phyloP scores from a whole-genome alignment of 345 rosid genomes.

The Populus alba region DNA sequence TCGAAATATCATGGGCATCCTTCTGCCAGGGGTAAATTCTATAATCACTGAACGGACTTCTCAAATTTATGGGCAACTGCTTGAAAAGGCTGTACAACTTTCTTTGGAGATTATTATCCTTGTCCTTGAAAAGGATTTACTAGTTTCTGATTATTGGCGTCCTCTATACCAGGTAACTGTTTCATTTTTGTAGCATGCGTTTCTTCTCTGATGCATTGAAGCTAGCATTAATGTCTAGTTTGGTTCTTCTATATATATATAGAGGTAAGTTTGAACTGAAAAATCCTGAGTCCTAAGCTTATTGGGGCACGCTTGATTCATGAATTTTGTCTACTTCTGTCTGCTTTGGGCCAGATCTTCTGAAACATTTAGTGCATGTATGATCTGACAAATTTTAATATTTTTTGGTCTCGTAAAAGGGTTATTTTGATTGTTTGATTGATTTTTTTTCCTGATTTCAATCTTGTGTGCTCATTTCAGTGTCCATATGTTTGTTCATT shows the following conservation, averaged over 20 bases:
- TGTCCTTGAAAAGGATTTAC: slow-evolving; percentile 71
- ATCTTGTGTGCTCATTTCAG: too few species aligned
- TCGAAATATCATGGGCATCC: slow-evolving; percentile 81
- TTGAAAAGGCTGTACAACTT: slow-evolving; percentile 89
- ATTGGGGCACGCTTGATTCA: too few species aligned
- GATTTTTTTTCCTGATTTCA: too few species aligned
- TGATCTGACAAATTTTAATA: not conserved
- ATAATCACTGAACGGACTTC: slow-evolving; percentile 65
- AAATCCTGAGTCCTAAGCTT: too few species aligned
- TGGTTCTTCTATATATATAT: too few species aligned
- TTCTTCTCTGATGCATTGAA: not conserved
- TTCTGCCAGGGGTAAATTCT: slow-evolving; percentile 78
- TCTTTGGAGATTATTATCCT: slow-evolving; percentile 79
- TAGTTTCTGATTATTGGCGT: slow-evolving; percentile 89
- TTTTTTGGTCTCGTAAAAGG: not conserved
- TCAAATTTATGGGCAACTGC: slow-evolving; percentile 69
- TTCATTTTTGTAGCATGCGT: not conserved
- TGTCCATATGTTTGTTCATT: too few species aligned
- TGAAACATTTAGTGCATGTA: not conserved
- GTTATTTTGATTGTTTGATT: too few species aligned
- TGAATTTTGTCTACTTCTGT: too few species aligned
- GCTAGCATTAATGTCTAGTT: not conserved
- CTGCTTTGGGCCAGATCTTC: not conserved
- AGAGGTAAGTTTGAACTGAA: too few species aligned
- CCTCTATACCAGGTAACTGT: slow-evolving; percentile 75